These are phyloP conservation scores for Spergularia marina DNA, from an alignment of 148 eudicot genomes.

Conservation along the genomic window DNA sequence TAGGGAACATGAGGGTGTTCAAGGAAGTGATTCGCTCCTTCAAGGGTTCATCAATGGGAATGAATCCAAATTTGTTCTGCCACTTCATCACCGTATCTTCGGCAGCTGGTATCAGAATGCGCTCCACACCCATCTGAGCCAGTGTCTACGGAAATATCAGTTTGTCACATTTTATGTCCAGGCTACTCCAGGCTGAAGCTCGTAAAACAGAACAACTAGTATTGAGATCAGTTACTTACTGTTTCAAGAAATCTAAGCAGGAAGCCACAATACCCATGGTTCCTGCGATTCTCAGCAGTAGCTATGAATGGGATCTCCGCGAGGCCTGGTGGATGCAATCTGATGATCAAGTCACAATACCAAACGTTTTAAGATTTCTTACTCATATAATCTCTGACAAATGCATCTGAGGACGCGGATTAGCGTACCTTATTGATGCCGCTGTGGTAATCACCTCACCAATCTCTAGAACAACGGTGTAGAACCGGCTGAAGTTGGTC, in stretches of 20 bases:
- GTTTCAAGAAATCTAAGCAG: slow-evolving; percentile 38
- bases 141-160: slow-evolving; percentile 33
- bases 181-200: background rate
- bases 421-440: slow-evolving; percentile 54
- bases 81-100: slow-evolving; percentile 30
- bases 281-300: slow-evolving; percentile 31
- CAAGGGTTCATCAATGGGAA: background rate
- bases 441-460: slow-evolving; percentile 39
- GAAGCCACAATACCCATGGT: slow-evolving; percentile 36
- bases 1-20: slow-evolving; percentile 51
- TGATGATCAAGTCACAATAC: slow-evolving; percentile 12
- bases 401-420: background rate
- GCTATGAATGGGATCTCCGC: slow-evolving; percentile 64
- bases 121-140: slow-evolving; percentile 24
- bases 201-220: background rate
- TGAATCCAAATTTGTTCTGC: slow-evolving; percentile 32
- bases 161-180: background rate
- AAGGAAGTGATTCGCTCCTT: slow-evolving; percentile 18
- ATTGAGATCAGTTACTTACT: slow-evolving; percentile 26
- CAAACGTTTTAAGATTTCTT: background rate
- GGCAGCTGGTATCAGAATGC: slow-evolving; percentile 44
- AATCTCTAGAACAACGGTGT: slow-evolving; percentile 43
- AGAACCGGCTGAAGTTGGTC: slow-evolving; percentile 51
- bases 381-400: background rate
- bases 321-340: slow-evolving; percentile 43